Evolutionary conservation across 495 filamentous ascomycete species (phyloP), one percentile per base, ranked within the genome.

Genomic region (Hypoxylon rickii): DNA sequence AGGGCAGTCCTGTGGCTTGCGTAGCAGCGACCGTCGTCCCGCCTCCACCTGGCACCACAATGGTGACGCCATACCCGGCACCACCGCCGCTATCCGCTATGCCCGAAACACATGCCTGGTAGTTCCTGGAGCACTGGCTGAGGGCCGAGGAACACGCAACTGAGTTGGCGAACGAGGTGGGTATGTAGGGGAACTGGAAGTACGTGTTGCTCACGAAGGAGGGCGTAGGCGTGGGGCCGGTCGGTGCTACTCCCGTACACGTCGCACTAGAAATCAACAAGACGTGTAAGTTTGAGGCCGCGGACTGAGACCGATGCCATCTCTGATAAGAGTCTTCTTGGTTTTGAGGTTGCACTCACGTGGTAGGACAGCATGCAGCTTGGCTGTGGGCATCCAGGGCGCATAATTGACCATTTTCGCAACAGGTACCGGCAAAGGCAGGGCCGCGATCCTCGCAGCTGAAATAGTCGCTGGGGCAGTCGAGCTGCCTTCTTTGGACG

Each of bases 141-240:
- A 86, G 82, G 60, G 88, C 88, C 10, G 83, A 81, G 1, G 85
- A 81, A 71, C 88, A 92, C 7, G 75, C 74, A n/a, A 74, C 80
- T 13, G 79, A 70, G 55, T 88, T 82, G 40, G 73, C 64, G 55
- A 89, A 89, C 34, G 78, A 79, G 1, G 88, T 90, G 22, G 84
- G 83, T 46, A 89, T 76, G 59, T 79, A 80, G 24, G 86, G 73
- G 65, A 89, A 90, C 10, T 85, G 79, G 63, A 86, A 92, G 67
- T 77, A 84, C 13, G 67, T 45, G 59, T 86, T 85, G 33, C 75
- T 69, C 37, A 78, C 74, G 50, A 62, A 77, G 42, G 74, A 75
- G 32, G 75, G 78, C 29, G 75, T 79, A 7, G 72, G 69, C 7
- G 66, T 55, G 10, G 65, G 24, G 13, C 58, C 45, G 17, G 41